These are phyloP conservation scores for Stephanodiscus triporus DNA, from an alignment of 108 stramenopile species.

Conservation along the genomic window DNA sequence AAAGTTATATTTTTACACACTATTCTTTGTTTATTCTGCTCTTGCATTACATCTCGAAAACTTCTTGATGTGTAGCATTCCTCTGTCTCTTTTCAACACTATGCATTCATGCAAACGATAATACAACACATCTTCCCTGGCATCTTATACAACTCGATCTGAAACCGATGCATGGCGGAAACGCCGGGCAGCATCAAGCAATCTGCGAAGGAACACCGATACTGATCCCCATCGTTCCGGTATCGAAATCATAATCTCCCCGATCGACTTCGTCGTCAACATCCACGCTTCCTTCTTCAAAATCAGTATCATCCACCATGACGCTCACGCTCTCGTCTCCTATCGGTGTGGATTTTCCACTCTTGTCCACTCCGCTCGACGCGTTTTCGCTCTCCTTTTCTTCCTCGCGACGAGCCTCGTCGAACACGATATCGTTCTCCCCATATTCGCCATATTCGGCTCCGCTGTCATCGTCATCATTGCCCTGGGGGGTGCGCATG, in stretches of 20 bases:
- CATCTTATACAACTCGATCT: background rate
- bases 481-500: constrained; percentile 51
- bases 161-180: too few species aligned
- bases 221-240: constrained; percentile 25
- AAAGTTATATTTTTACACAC: background rate
- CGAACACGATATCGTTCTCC: constrained; percentile 48
- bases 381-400: constrained; percentile 27
- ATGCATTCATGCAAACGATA: background rate
- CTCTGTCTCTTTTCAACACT: background rate
- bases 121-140: background rate
- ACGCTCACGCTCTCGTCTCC: constrained; percentile 36
- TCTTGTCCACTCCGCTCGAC: background rate
- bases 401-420: constrained; percentile 43
- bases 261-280: constrained; percentile 32
- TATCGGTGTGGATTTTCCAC: background rate
- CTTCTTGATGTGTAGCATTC: background rate
- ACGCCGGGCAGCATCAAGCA: background rate
- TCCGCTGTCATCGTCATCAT: constrained; percentile 41
- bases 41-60: background rate
- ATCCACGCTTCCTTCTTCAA: constrained; percentile 20
- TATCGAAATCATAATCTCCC: constrained; percentile 46
- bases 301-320: constrained; percentile 34
- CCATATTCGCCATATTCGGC: constrained; percentile 51
- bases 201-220: constrained; percentile 10
- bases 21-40: background rate